These are phyloP conservation scores for Narthecium ossifragum DNA, from an alignment of 106 monocot species.

Conservation along the genomic window DNA sequence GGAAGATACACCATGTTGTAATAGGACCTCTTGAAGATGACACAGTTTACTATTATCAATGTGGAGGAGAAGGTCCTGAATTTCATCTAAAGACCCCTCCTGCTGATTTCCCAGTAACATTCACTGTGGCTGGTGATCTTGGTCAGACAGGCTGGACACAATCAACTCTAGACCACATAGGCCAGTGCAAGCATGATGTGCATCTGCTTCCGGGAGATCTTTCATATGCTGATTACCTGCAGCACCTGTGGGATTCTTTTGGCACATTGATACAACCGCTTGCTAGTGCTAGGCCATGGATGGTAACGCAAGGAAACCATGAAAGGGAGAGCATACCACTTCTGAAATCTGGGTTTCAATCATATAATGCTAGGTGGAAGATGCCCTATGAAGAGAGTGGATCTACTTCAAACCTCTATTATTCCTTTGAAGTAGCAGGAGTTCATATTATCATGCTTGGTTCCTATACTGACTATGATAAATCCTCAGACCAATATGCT, in stretches of 20 bases:
- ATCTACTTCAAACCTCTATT: slow-evolving; percentile 84
- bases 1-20: slow-evolving; percentile 79
- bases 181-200: slow-evolving; percentile 59
- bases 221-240: slow-evolving; percentile 91
- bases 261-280: slow-evolving; percentile 77
- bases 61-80: slow-evolving; percentile 62
- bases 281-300: slow-evolving; percentile 89
- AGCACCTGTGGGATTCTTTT: slow-evolving; percentile 88
- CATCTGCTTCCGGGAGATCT: slow-evolving; percentile 88
- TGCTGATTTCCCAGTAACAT: slow-evolving; percentile 62
- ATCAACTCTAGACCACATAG: slow-evolving; percentile 72
- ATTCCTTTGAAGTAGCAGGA: slow-evolving; percentile 82
- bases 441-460: slow-evolving; percentile 94
- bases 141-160: slow-evolving; percentile 89
- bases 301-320: slow-evolving; percentile 97
- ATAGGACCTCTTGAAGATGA: slow-evolving; percentile 80
- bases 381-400: slow-evolving; percentile 94
- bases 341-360: slow-evolving; percentile 54
- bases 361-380: slow-evolving; percentile 92
- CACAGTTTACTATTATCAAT: slow-evolving; percentile 71
- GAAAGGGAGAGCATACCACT: slow-evolving; percentile 77
- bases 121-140: slow-evolving; percentile 85
- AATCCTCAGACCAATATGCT: slow-evolving; percentile 67
- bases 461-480: slow-evolving; percentile 86
- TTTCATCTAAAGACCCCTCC: slow-evolving; percentile 89